phyloP scores from a whole-genome alignment of 2,329 filamentous ascomycete genomes.

The Magnaporthiopsis poae region DNA sequence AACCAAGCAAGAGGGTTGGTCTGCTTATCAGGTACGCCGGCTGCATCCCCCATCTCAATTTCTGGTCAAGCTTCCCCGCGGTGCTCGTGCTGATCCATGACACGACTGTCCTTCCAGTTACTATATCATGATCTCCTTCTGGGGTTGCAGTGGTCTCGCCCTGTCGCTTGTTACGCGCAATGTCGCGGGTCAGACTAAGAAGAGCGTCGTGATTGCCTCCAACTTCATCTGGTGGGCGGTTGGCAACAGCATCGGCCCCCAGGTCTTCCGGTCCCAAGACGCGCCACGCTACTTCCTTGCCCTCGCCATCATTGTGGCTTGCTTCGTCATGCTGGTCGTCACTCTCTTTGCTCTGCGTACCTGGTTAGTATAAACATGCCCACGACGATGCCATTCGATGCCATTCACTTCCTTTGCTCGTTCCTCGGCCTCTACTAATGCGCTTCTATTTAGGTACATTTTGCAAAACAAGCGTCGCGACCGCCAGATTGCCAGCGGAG shows the following conservation, averaged over 20 bases:
- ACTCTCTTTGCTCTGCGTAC: background rate
- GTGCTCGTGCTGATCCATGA: background rate
- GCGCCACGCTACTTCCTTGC: background rate
- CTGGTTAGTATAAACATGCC: background rate
- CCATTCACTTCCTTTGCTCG: no score
- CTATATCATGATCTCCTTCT: constrained; percentile 9
- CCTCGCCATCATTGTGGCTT: background rate
- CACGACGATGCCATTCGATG: no score
- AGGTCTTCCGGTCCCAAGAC: constrained; percentile 53
- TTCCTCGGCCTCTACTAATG: background rate
- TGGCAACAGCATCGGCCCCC: constrained; percentile 45
- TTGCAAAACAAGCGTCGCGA: background rate
- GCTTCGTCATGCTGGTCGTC: background rate
- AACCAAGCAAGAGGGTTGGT: background rate
- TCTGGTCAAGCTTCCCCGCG: background rate
- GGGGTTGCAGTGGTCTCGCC: background rate
- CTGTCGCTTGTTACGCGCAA: constrained; percentile 56
- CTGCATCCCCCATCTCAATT: background rate
- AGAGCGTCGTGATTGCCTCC: constrained; percentile 46
- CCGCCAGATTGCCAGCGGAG: background rate
- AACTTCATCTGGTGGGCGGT: constrained; percentile 42
- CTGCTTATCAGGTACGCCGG: background rate
- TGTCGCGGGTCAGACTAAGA: constrained; percentile 47
- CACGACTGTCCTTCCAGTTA: background rate
- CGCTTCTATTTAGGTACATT: background rate